phyloP scores from a whole-genome alignment of 2,329 filamentous ascomycete genomes.

The Aspergillus sp. region DNA sequence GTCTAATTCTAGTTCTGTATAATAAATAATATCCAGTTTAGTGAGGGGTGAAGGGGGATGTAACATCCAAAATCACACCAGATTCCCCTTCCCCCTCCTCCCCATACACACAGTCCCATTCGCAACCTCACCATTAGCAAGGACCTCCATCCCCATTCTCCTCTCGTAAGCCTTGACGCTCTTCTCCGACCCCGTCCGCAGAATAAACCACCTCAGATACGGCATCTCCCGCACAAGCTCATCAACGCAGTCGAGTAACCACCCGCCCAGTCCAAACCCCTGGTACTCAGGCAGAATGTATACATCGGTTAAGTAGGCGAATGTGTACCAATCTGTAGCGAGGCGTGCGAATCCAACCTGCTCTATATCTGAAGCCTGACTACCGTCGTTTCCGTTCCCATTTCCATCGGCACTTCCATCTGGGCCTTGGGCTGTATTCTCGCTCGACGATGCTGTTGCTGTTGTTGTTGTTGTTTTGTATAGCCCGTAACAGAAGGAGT shows the following conservation, averaged over 20 bases:
- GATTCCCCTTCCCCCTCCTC: constrained; percentile 9
- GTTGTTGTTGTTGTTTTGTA: constrained; percentile 36
- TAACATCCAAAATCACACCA: background rate
- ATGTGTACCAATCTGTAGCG: constrained; percentile 69
- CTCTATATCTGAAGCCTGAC: constrained; percentile 14
- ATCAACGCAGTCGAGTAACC: constrained; percentile 62
- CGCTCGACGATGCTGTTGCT: background rate
- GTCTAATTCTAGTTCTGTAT: too few relatives aligned
- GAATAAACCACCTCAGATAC: constrained; percentile 58
- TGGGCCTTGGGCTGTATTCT: background rate
- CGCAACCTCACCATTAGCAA: constrained; percentile 2
- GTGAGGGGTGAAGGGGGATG: too few relatives aligned
- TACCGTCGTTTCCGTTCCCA: background rate
- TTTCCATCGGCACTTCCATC: constrained; percentile 12
- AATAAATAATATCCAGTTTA: too few relatives aligned
- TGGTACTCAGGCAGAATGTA: constrained; percentile 63
- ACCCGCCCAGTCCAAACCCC: constrained; percentile 62
- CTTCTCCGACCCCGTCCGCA: constrained; percentile 34
- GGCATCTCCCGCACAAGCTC: constrained; percentile 59
- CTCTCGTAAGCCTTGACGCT: constrained; percentile 22
- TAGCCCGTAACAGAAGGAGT: constrained; percentile 61
- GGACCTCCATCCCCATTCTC: constrained; percentile 21
- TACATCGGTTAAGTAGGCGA: constrained; percentile 69
- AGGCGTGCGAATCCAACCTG: constrained; percentile 61
- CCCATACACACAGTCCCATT: constrained; percentile 9